Base-by-base conservation (phyloP, 169 alveolate species). In the Cystoisospora suis region DNA sequence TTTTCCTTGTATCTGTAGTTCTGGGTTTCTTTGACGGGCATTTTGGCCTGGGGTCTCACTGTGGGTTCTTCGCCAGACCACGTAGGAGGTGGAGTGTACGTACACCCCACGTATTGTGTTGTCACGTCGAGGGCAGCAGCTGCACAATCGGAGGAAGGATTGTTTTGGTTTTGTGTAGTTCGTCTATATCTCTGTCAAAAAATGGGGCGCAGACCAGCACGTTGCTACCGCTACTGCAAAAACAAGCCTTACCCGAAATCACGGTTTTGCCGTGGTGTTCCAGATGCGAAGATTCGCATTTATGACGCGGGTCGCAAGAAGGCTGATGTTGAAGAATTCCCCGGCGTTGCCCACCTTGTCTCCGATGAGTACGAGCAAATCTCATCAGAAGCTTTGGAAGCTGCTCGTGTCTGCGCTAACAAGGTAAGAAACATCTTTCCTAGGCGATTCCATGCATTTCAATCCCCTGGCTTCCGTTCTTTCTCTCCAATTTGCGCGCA, bases 161-260 rank as follows among this genome's bases (percentile, higher is more conserved):
- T 65, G 77, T 65, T n/a, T n/a, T n/a, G n/a, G n/a, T 77, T 47
- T 77, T 58, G 42, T 56, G 32, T 36, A 20, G 27, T 32, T 90
- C 29, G 47, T 12, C 27, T 36, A 27, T 32, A 6, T 9, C 79
- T 29, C n/a, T 40, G 59, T 49, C 49, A 38, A 70, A 94, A 94
- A 94, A 99, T 99, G 99, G 99, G 99, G 85, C 97, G 99, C 94
- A 98, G 99, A 95, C 99, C 99, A 77, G 99, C 99, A 47, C 97
- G 99, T 94, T 99, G 99, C 96, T 99, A 99, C 95, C 96, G 99
- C 93, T 98, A 98, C 95, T 96, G 99, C 95, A 98, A 98, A 96
- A 98, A 98, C 96, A 99, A 99, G 96, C 99, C 99, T 81, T 99
- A 98, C 97, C 99, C 99, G 75, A 99, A 99, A 96, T 97, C 99